Percentiles rank a stretch among this genome's conserved stretches.
phyloP scores from a whole-genome alignment of 73 alveolate genomes.

The Tetrahymena thermophila region DNA sequence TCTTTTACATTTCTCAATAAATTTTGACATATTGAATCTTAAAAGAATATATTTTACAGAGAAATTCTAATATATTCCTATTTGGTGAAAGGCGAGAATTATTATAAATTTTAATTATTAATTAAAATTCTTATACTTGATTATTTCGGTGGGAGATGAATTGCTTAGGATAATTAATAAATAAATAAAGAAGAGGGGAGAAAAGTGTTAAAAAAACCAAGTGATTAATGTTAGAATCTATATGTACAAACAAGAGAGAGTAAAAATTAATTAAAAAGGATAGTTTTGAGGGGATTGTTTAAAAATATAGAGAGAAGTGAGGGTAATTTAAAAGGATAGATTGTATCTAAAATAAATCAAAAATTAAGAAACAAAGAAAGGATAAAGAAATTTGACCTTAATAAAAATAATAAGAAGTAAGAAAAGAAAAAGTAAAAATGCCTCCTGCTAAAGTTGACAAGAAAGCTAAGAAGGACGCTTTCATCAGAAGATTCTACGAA shows the following conservation, averaged over 20 bases:
- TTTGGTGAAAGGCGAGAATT: not conserved
- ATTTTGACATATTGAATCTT: too few relatives aligned
- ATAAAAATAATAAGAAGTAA: not conserved
- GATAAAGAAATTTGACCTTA: not conserved
- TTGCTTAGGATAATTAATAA: not conserved
- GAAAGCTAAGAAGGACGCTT: not conserved
- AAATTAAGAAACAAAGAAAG: not conserved
- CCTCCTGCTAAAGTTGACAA: not conserved
- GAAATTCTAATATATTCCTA: not conserved
- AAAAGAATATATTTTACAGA: not conserved
- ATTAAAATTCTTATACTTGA: not conserved
- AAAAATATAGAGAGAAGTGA: not conserved
- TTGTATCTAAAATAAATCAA: not conserved
- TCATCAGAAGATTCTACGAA: conserved; percentile 2
- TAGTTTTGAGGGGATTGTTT: conserved; percentile 2
- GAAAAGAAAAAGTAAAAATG: not conserved
- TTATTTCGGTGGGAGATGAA: not conserved
- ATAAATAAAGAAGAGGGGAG: not conserved
- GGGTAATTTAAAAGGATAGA: conserved; percentile 1
- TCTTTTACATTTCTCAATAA: not conserved
- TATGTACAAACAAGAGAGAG: not conserved
- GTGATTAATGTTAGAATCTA: not conserved
- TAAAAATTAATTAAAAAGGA: not conserved
- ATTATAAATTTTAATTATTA: not conserved
- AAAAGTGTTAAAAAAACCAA: not conserved